These are phyloP conservation scores for Picea engelmannii DNA, from an alignment of 83 land plant genomes.

Conservation along the genomic window DNA sequence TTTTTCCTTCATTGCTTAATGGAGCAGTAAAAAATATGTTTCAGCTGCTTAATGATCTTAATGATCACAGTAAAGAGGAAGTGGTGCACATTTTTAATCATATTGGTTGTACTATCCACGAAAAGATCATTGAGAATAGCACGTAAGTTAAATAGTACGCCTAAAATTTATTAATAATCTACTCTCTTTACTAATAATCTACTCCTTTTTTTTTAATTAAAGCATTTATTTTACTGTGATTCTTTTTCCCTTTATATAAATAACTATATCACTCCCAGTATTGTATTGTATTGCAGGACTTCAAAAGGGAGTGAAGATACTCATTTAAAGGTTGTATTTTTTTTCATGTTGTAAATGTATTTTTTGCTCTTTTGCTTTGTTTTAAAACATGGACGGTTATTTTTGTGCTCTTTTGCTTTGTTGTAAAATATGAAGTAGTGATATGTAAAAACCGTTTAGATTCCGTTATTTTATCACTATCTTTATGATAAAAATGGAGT, in stretches of 20 bases:
- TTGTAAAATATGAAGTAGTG: too few species aligned
- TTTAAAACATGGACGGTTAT: neutral
- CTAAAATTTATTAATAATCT: neutral
- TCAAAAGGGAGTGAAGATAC: too few species aligned
- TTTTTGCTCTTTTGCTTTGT: neutral
- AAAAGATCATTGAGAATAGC: constrained; percentile 11
- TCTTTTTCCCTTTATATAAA: too few species aligned
- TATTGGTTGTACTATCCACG: constrained; percentile 11
- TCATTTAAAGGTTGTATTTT: too few species aligned
- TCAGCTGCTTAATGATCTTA: constrained; percentile 13
- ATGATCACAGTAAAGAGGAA: constrained; percentile 22
- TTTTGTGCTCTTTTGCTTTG: too few species aligned
- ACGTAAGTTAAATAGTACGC: constrained; percentile 1
- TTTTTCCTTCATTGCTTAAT: constrained; percentile 20
- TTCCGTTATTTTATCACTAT: neutral
- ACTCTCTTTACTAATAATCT: too few species aligned
- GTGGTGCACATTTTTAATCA: constrained; percentile 17
- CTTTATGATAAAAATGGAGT: too few species aligned
- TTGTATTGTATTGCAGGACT: too few species aligned
- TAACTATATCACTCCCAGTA: too few species aligned
- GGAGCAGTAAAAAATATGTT: constrained; percentile 20
- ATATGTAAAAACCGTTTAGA: neutral
- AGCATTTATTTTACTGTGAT: too few species aligned
- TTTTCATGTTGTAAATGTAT: neutral
- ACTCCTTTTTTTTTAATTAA: too few species aligned